Conservation (phyloP, 2,329 filamentous ascomycete species). For the Colletotrichum neosansevieriae region DNA sequence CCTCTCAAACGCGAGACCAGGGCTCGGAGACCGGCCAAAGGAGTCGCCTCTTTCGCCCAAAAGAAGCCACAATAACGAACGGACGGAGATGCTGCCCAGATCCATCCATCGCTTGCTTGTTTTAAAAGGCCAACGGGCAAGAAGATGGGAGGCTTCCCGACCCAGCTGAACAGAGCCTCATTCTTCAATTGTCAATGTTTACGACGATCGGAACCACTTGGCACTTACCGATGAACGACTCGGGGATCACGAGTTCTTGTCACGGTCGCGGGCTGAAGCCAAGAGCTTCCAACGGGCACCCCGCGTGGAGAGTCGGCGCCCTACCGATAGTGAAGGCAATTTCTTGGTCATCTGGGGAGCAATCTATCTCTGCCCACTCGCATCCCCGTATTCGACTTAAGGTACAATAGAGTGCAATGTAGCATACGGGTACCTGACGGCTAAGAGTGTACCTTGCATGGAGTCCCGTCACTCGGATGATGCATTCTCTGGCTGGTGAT, state of each 20-base stretch:
- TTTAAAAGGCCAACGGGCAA: conserved; percentile 6
- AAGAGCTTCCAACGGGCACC: neutral
- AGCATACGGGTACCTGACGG: conserved; percentile 33
- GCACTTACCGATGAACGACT: conserved; percentile 7
- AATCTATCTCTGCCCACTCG: conserved; percentile 22
- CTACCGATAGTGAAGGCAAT: conserved; percentile 24
- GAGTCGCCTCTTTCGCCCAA: conserved; percentile 18
- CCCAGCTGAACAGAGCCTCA: conserved; percentile 11
- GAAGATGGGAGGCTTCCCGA: conserved; percentile 8
- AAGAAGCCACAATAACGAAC: conserved; percentile 13
- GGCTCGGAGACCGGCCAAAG: conserved; percentile 29
- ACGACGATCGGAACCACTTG: conserved; percentile 29
- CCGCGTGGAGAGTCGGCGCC: conserved; percentile 8
- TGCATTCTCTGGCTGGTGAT: neutral
- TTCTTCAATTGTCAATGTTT: neutral
- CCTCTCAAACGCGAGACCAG: conserved; percentile 6
- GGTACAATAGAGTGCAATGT: neutral
- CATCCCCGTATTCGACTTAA: conserved; percentile 26
- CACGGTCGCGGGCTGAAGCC: conserved; percentile 12
- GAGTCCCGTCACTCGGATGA: conserved; percentile 15
- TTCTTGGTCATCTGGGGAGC: conserved; percentile 17
- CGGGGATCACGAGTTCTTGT: conserved; percentile 5
- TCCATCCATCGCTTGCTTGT: conserved; percentile 3
- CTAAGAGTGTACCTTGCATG: neutral
- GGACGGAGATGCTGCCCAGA: neutral